phyloP scores from a whole-genome alignment of 352 stramenopile genomes.

The Phytophthora syringae region DNA sequence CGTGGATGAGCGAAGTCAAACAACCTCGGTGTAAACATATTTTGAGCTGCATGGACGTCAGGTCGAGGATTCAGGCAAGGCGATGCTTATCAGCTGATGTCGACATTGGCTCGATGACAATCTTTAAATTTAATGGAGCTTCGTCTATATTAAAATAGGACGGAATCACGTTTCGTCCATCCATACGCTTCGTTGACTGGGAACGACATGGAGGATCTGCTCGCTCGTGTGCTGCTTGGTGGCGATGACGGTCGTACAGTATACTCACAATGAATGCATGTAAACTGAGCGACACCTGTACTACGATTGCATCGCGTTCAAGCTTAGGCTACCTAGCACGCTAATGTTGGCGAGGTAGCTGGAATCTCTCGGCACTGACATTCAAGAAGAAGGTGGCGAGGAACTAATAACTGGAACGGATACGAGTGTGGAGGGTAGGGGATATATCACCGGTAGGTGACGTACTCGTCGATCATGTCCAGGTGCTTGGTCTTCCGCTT shows the following conservation, averaged over 20 bases:
- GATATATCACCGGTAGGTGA: constrained; percentile 35
- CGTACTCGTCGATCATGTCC: constrained; percentile 55
- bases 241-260: background rate
- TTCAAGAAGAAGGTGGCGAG: constrained; percentile 15
- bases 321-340: constrained; percentile 23
- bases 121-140: too few relatives aligned
- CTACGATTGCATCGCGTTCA: constrained; percentile 20
- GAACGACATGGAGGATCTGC: background rate
- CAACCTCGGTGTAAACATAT: too few relatives aligned
- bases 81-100: too few relatives aligned
- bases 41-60: too few relatives aligned
- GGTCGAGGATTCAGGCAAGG: too few relatives aligned
- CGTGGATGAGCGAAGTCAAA: too few relatives aligned
- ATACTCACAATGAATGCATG: background rate
- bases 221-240: background rate
- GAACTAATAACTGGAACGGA: constrained; percentile 13
- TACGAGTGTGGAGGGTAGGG: too few relatives aligned
- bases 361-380: constrained; percentile 15
- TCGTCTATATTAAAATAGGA: too few relatives aligned
- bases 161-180: too few relatives aligned
- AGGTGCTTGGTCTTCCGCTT: too few relatives aligned
- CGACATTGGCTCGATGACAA: too few relatives aligned
- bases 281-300: background rate
- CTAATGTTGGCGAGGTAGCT: constrained; percentile 10
- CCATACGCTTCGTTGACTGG: too few relatives aligned